Evolutionary conservation across 345 rosid genomes (phyloP).

Genomic region (Sonneratia alba): DNA sequence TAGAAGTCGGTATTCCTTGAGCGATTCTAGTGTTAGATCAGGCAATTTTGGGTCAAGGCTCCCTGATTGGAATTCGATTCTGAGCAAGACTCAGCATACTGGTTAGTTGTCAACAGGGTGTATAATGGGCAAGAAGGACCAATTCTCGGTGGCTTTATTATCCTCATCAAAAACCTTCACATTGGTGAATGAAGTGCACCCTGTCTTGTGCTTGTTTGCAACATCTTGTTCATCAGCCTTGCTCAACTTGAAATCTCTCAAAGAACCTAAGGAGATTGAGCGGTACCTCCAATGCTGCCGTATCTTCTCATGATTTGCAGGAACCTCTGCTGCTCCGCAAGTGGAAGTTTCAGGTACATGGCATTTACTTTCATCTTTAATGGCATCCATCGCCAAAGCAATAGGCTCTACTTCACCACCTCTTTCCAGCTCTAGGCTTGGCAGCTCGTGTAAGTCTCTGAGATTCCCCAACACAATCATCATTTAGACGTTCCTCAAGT

Average conservation of each 20-base stretch:
- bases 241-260: constrained; percentile 69
- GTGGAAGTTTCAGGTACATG: constrained; percentile 25
- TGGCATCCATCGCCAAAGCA: neutral
- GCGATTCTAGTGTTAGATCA: constrained; percentile 1
- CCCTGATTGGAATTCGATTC: neutral
- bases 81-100: neutral
- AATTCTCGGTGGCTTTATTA: constrained; percentile 28
- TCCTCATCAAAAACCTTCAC: constrained; percentile 42
- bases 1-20: neutral
- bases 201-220: constrained; percentile 18
- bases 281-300: constrained; percentile 33
- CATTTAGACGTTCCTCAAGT: constrained; percentile 7
- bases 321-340: constrained; percentile 19
- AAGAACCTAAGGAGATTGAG: constrained; percentile 43
- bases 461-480: constrained; percentile 18
- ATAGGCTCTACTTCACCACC: constrained; percentile 13
- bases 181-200: constrained; percentile 44
- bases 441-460: constrained; percentile 53
- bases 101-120: constrained; percentile 57
- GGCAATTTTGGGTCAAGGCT: neutral
- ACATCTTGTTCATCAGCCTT: constrained; percentile 43
- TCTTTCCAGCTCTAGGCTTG: constrained; percentile 32
- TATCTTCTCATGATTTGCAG: constrained; percentile 18
- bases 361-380: constrained; percentile 8
- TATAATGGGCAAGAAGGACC: constrained; percentile 86